These are phyloP conservation scores for Exophiala alcalophila DNA, from an alignment of 2,329 filamentous ascomycete genomes.

Conservation along the genomic window DNA sequence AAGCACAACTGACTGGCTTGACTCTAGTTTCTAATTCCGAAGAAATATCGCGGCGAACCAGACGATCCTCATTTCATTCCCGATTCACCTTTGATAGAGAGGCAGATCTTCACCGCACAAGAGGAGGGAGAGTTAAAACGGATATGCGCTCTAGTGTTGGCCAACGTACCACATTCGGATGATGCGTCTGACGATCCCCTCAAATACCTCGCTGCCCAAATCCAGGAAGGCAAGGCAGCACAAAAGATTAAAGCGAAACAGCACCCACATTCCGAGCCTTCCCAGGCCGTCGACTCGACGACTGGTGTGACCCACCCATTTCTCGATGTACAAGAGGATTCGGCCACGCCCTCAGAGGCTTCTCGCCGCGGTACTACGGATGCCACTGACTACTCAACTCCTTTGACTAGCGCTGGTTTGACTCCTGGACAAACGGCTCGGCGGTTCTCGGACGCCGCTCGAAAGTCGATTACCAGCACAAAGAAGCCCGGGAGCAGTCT, in stretches of 20 bases:
- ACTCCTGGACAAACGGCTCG: conserved; percentile 28
- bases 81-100: conserved; percentile 35
- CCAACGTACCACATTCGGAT: conserved; percentile 30
- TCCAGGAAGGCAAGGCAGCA: conserved; percentile 33
- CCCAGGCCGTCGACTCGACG: conserved; percentile 6
- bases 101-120: conserved; percentile 35
- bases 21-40: conserved; percentile 23
- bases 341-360: conserved; percentile 24
- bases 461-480: conserved; percentile 19
- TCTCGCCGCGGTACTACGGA: conserved; percentile 25
- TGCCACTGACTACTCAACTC: conserved; percentile 27
- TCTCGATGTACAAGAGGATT: conserved; percentile 19
- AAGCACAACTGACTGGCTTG: too few relatives aligned
- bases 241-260: conserved; percentile 24
- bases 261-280: conserved; percentile 25
- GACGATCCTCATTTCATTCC: conserved; percentile 34
- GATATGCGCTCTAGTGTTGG: conserved; percentile 34
- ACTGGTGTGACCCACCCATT: conserved; percentile 24
- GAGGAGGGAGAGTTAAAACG: conserved; percentile 38
- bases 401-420: conserved; percentile 30
- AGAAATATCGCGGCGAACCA: conserved; percentile 38
- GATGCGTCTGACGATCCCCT: conserved; percentile 30
- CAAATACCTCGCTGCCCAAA: conserved; percentile 34
- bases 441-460: conserved; percentile 28
- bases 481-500: conserved; percentile 24